A percentile compares a stretch with the other conserved stretches of the same genome.
Evolutionary conservation across 2,329 filamentous ascomycete species (phyloP).

Genomic region (Volutella citrinella): DNA sequence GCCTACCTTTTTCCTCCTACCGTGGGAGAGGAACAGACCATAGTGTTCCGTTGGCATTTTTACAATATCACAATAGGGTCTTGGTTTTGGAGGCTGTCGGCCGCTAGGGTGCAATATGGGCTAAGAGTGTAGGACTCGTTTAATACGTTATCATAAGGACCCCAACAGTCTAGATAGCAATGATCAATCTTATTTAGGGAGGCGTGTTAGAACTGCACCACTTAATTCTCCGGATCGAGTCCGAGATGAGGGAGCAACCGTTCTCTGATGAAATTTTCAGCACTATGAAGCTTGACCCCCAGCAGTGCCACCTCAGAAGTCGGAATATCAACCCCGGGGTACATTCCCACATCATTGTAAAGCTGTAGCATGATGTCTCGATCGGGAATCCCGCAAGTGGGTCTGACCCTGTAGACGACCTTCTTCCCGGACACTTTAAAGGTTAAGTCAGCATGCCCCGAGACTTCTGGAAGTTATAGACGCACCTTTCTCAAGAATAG

Average conservation of each 20-base stretch:
- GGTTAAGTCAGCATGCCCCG: background rate
- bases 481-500: slow-evolving; percentile 8
- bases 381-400: slow-evolving; percentile 12
- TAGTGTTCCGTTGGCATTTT: too few relatives aligned
- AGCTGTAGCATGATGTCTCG: slow-evolving; percentile 12
- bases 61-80: too few relatives aligned
- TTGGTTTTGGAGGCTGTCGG: too few relatives aligned
- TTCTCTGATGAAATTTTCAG: slow-evolving; percentile 9
- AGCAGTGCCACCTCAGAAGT: slow-evolving; percentile 8
- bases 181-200: too few relatives aligned
- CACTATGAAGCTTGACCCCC: slow-evolving; percentile 8
- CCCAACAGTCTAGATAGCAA: too few relatives aligned
- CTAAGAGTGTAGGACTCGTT: too few relatives aligned
- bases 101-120: too few relatives aligned
- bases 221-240: slow-evolving; percentile 1
- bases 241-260: slow-evolving; percentile 8
- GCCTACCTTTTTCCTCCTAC: too few relatives aligned
- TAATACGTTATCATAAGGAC: too few relatives aligned
- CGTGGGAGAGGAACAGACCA: too few relatives aligned
- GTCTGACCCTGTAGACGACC: slow-evolving; percentile 11
- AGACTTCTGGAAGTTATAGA: background rate
- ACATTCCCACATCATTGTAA: slow-evolving; percentile 13
- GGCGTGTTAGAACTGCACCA: too few relatives aligned
- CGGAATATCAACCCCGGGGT: slow-evolving; percentile 9
- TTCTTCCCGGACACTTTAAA: slow-evolving; percentile 11